Evolutionary conservation across 2,329 filamentous ascomycete species (phyloP), one percentile per base, ranked within the genome.

Genomic region (Corynespora cassiicola): DNA sequence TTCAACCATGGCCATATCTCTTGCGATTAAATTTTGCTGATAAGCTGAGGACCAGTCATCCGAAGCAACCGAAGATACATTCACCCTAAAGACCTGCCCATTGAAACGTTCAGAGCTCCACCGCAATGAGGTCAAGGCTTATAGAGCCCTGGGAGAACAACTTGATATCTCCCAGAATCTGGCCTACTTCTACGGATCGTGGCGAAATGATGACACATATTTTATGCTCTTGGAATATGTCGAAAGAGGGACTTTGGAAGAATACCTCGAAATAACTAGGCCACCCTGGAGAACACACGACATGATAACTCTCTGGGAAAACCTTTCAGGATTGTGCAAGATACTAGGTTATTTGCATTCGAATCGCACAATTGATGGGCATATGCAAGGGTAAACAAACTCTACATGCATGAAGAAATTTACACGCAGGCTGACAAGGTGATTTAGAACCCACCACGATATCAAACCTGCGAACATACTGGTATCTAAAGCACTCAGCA

Each of bases 401-500:
- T n/a, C n/a, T n/a, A n/a, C n/a, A n/a, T n/a, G n/a, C n/a, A n/a
- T n/a, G n/a, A n/a, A n/a, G n/a, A n/a, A n/a, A n/a, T n/a, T n/a
- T n/a, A n/a, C n/a, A n/a, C n/a, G n/a, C n/a, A n/a, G n/a, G n/a
- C n/a, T n/a, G n/a, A n/a, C n/a, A n/a, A n/a, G n/a, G n/a, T n/a
- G n/a, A n/a, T n/a, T n/a, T n/a, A n/a, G n/a, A n/a, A n/a, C n/a
- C n/a, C n/a, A n/a, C n/a, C n/a, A n/a, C 7, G 72, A 75, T 56
- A 55, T 75, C 36, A 75, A 75, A 38, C 64, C 71, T 8, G 65
- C 72, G 32, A 75, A 75, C 27, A 71, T 74, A 30, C 65, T 75
- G 43, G 52, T 39, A 2, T 56, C 72, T 1, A n/a, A n/a, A n/a
- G n/a, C n/a, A n/a, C n/a, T n/a, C n/a, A n/a, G n/a, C n/a, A n/a